Conservation (phyloP, 176 grass and related monocot genomes). For the Thalia dealbata region DNA sequence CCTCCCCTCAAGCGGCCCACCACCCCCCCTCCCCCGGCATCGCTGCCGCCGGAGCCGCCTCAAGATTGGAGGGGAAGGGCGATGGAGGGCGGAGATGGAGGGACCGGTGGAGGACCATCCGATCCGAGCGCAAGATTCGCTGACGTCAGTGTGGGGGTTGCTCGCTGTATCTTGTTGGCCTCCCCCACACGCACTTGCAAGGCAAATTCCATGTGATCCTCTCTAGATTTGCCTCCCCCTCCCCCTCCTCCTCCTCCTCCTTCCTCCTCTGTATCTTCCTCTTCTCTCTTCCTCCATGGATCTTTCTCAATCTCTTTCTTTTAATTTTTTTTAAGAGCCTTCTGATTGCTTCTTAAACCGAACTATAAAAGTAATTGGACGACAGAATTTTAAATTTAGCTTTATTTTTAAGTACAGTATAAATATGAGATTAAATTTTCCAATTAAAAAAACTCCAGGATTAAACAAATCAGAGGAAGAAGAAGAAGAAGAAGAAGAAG, state of each 20-base stretch:
- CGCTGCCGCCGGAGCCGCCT: neutral
- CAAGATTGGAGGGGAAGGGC: neutral
- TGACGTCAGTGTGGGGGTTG: conserved; percentile 44
- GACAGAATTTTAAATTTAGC: too few relatives aligned
- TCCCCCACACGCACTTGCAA: neutral
- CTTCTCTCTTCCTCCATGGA: neutral
- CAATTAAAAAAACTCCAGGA: too few relatives aligned
- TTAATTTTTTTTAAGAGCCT: too few relatives aligned
- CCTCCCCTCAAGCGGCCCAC: conserved; percentile 27
- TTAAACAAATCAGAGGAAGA: too few relatives aligned
- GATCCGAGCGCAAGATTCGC: conserved; percentile 47
- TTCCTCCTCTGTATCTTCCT: neutral
- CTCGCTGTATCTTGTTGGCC: neutral
- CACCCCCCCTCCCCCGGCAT: neutral
- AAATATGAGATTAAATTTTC: too few relatives aligned
- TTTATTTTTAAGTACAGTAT: too few relatives aligned
- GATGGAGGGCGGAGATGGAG: neutral
- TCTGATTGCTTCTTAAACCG: too few relatives aligned
- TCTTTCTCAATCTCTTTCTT: conserved; percentile 7
- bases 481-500: too few relatives aligned
- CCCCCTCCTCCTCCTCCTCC: too few relatives aligned
- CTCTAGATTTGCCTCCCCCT: conserved; percentile 28
- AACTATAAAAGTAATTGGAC: too few relatives aligned
- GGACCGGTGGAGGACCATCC: conserved; percentile 29
- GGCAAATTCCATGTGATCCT: conserved; percentile 36